phyloP scores from a whole-genome alignment of 169 alveolate genomes.

The Babesia ovis region DNA sequence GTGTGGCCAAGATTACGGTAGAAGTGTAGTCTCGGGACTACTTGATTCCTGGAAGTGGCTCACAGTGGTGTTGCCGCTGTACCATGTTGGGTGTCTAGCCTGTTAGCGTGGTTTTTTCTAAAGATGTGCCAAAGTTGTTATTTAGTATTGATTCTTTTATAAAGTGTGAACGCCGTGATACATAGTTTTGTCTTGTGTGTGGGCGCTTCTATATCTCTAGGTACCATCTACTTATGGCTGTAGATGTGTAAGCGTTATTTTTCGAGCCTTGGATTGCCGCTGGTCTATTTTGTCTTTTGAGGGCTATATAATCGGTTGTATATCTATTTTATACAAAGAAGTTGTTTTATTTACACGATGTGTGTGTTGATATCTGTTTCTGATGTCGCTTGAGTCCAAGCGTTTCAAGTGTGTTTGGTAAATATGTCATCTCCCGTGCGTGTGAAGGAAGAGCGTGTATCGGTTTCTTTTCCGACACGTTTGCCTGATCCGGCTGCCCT shows the following conservation, averaged over 20 bases:
- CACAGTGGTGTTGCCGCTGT: conserved; percentile 2
- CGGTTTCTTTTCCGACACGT: conserved; percentile 24
- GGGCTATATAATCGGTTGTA: background rate
- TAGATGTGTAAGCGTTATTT: conserved; percentile 5
- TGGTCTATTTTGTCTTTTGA: background rate
- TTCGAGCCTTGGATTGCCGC: no score
- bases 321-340: background rate
- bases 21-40: no score
- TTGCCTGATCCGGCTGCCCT: conserved; percentile 48
- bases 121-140: background rate
- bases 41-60: background rate
- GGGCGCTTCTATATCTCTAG: background rate
- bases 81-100: conserved; percentile 17
- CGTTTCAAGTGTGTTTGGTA: background rate
- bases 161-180: background rate
- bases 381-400: background rate
- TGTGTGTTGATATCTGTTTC: background rate
- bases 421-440: conserved; percentile 7
- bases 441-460: conserved; percentile 33
- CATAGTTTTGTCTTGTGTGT: background rate
- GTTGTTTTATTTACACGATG: background rate
- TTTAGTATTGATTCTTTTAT: background rate
- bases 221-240: background rate
- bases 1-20: no score
- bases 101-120: no score